phyloP scores from a whole-genome alignment of 1,284 basidiomycete species.

The Porogramme epimiltina region DNA sequence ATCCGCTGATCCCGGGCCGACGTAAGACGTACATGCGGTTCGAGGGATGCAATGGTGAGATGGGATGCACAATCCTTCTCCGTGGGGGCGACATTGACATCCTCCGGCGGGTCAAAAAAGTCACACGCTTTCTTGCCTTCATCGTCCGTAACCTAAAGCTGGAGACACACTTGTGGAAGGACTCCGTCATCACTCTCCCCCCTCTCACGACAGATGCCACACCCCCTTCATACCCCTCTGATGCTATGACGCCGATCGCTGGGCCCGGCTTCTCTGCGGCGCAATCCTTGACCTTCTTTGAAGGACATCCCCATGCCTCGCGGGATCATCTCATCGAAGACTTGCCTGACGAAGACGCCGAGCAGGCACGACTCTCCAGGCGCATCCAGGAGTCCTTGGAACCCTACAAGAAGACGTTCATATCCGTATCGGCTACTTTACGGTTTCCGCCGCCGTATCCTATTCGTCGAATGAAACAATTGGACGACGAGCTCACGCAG shows the following conservation, averaged over 20 bases:
- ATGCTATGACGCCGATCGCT: slow-evolving; percentile 17
- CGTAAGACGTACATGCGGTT: slow-evolving; percentile 98
- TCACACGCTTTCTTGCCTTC: slow-evolving; percentile 90
- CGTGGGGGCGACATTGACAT: slow-evolving; percentile 86
- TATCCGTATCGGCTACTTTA: slow-evolving; percentile 89
- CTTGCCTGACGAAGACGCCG: slow-evolving; percentile 68
- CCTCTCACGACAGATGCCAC: slow-evolving; percentile 65
- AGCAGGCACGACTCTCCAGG: slow-evolving; percentile 65
- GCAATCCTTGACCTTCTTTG: slow-evolving; percentile 3
- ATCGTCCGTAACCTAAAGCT: slow-evolving; percentile 91
- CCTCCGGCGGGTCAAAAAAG: slow-evolving; percentile 86
- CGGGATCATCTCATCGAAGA: slow-evolving; percentile 44
- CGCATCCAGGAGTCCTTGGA: slow-evolving; percentile 79
- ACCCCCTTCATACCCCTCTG: slow-evolving; percentile 39
- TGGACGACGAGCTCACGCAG: slow-evolving; percentile 73
- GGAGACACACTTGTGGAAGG: slow-evolving; percentile 94
- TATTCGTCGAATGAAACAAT: slow-evolving; percentile 82
- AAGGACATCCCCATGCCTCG: slow-evolving; percentile 20
- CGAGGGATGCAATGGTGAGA: slow-evolving; percentile 89
- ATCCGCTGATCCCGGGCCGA: slow-evolving; percentile 85
- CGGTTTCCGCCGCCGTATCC: slow-evolving; percentile 90
- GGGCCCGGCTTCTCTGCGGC: slow-evolving; percentile 11
- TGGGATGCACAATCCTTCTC: slow-evolving; percentile 93
- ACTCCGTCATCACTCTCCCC: slow-evolving; percentile 85
- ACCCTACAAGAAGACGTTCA: slow-evolving; percentile 82